phyloP scores from a whole-genome alignment of 2,329 filamentous ascomycete genomes.

The Periconia macrospinosa region DNA sequence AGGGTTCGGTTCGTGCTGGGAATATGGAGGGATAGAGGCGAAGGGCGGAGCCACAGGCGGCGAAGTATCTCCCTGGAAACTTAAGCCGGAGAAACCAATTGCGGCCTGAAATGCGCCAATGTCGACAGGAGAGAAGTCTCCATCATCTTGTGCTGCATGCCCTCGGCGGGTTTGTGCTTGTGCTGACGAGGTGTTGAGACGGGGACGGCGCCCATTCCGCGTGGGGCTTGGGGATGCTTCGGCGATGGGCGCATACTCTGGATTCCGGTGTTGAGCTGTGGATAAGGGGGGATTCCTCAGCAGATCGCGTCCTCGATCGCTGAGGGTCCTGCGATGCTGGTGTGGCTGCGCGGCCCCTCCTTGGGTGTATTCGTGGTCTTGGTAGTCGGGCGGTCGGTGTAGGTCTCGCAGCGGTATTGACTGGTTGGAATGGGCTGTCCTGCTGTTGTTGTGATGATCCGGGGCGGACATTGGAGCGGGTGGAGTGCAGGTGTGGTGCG shows the following conservation, averaged over 20 bases:
- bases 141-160: slow-evolving; percentile 38
- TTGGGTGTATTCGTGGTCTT: slow-evolving; percentile 26
- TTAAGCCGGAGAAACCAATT: slow-evolving; percentile 48
- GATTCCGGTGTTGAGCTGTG: slow-evolving; percentile 44
- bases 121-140: slow-evolving; percentile 48
- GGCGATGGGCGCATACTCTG: slow-evolving; percentile 57
- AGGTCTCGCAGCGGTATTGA: slow-evolving; percentile 72
- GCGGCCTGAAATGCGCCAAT: slow-evolving; percentile 52
- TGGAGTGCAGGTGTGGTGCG: slow-evolving; percentile 26
- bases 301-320: slow-evolving; percentile 52
- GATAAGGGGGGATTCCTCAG: slow-evolving; percentile 48
- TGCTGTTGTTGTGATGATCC: slow-evolving; percentile 50
- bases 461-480: slow-evolving; percentile 52
- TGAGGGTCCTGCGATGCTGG: slow-evolving; percentile 48
- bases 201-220: slow-evolving; percentile 28
- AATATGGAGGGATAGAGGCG: slow-evolving; percentile 46
- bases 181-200: slow-evolving; percentile 41
- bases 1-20: slow-evolving; percentile 42
- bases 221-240: slow-evolving; percentile 56
- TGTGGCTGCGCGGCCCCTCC: slow-evolving; percentile 27
- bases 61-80: slow-evolving; percentile 46
- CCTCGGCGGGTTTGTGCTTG: slow-evolving; percentile 23
- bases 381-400: slow-evolving; percentile 42
- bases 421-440: slow-evolving; percentile 52
- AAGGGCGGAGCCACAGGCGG: slow-evolving; percentile 39